A percentile compares a stretch with the other conserved stretches of the same genome.
Conservation (phyloP, 129 eudicot genomes). For the Centella asiatica region DNA sequence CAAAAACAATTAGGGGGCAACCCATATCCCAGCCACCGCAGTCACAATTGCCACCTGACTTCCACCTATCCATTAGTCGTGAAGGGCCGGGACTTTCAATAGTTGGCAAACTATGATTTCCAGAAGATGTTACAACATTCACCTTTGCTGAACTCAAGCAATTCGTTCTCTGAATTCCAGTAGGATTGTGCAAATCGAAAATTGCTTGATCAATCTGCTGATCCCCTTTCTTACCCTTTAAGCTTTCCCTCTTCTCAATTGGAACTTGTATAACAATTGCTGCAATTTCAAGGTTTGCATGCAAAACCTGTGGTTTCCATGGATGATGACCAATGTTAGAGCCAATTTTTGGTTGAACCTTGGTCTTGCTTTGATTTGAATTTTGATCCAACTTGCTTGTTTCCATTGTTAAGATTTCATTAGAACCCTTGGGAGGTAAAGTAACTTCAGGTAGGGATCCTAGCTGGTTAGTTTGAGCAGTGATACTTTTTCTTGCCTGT, state of each 20-base stretch:
- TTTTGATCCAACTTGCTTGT: constrained; percentile 16
- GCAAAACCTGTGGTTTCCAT: constrained; percentile 37
- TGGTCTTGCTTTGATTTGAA: constrained; percentile 22
- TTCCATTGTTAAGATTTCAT: background rate
- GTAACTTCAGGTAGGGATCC: background rate
- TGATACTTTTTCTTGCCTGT: constrained; percentile 35
- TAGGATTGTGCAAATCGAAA: background rate
- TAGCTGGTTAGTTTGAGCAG: constrained; percentile 19
- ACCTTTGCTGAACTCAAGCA: constrained; percentile 28
- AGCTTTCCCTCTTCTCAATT: constrained; percentile 62
- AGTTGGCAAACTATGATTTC: constrained; percentile 61
- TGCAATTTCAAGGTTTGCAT: constrained; percentile 64
- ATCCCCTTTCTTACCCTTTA: constrained; percentile 45
- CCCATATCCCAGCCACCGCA: constrained; percentile 98
- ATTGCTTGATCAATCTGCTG: constrained; percentile 8
- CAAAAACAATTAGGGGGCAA: constrained; percentile 66
- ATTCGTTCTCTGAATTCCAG: constrained; percentile 17
- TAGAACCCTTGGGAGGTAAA: background rate
- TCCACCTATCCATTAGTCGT: constrained; percentile 68
- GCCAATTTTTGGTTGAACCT: constrained; percentile 16
- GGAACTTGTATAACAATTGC: constrained; percentile 69
- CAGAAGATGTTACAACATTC: constrained; percentile 69
- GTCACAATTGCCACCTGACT: constrained; percentile 86
- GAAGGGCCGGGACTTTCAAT: constrained; percentile 63
- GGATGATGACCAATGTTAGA: constrained; percentile 13